phyloP scores from a whole-genome alignment of 2,329 filamentous ascomycete species.

The Neonectria ditissima region DNA sequence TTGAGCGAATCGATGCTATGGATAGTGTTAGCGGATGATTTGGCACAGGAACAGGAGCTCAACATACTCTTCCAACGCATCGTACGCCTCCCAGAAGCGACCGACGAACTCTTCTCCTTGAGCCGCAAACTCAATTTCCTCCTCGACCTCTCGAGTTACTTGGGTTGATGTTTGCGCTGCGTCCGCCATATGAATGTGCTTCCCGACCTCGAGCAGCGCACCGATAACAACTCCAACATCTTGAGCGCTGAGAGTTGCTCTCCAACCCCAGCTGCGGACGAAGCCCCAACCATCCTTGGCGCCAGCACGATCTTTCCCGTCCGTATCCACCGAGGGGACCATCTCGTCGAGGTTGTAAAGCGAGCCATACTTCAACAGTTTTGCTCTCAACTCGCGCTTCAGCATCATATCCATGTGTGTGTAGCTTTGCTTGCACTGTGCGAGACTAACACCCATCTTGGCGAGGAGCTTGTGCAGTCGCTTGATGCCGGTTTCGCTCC shows the following conservation, averaged over 20 bases:
- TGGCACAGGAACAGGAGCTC: not conserved
- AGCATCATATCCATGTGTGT: conserved; percentile 99
- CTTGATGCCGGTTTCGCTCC: conserved; percentile 90
- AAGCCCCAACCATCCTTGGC: conserved; percentile 96
- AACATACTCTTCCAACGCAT: conserved; percentile 75
- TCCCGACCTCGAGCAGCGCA: conserved; percentile 92
- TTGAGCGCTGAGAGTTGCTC: conserved; percentile 90
- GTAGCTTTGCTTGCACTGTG: conserved; percentile 95
- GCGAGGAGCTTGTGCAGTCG: conserved; percentile 93
- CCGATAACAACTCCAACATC: conserved; percentile 95
- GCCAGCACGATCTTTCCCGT: conserved; percentile 75
- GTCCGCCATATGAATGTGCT: conserved; percentile 56
- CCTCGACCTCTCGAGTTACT: conserved; percentile 55
- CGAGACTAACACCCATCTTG: conserved; percentile 96
- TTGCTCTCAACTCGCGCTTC: conserved; percentile 86
- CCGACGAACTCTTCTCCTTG: conserved; percentile 74
- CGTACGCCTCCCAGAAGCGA: conserved; percentile 79
- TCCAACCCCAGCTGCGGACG: conserved; percentile 97
- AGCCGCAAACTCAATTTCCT: conserved; percentile 60
- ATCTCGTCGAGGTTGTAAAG: conserved; percentile 95
- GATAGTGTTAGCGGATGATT: conserved; percentile 9
- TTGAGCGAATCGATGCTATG: conserved; percentile 80
- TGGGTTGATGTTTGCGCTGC: conserved; percentile 48
- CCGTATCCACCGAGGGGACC: conserved; percentile 81
- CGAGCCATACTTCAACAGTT: conserved; percentile 90